phyloP scores from a whole-genome alignment of 108 stramenopile species.

The Pseudonitzschia delicatissima region DNA sequence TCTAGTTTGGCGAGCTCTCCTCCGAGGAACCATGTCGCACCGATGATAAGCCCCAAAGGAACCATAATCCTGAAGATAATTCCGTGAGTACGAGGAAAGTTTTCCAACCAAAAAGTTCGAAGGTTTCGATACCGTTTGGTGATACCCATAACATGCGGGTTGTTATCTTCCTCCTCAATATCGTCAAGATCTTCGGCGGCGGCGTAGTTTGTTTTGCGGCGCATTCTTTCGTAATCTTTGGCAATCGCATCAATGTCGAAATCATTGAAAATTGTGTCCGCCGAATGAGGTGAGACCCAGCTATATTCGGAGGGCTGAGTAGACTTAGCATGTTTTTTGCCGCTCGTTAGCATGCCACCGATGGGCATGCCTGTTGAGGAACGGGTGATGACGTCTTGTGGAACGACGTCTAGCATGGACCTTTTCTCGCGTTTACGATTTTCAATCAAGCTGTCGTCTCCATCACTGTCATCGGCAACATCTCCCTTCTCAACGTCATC shows the following conservation, averaged over 20 bases:
- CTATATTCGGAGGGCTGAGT: neutral
- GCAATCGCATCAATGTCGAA: constrained; percentile 12
- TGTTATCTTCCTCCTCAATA: neutral
- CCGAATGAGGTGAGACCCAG: constrained; percentile 8
- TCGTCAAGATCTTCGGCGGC: neutral
- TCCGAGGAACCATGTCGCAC: constrained; percentile 23
- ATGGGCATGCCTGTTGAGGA: neutral
- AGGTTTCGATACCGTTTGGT: neutral
- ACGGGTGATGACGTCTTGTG: neutral
- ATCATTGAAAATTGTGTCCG: neutral
- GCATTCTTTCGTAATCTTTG: constrained; percentile 2
- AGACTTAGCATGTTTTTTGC: neutral
- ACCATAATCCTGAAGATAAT: constrained; percentile 27
- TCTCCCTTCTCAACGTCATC: neutral
- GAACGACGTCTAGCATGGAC: no score
- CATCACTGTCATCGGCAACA: neutral
- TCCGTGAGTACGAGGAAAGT: constrained; percentile 27
- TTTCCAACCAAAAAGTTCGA: neutral
- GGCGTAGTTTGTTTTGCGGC: neutral
- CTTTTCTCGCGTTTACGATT: neutral
- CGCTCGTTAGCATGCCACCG: neutral
- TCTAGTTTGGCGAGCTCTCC: constrained; percentile 23
- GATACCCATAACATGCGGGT: neutral
- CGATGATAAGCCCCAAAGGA: constrained; percentile 31
- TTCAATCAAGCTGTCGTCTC: neutral